phyloP scores from a whole-genome alignment of 108 stramenopile genomes.

The Pseudonitzschia multiseries region DNA sequence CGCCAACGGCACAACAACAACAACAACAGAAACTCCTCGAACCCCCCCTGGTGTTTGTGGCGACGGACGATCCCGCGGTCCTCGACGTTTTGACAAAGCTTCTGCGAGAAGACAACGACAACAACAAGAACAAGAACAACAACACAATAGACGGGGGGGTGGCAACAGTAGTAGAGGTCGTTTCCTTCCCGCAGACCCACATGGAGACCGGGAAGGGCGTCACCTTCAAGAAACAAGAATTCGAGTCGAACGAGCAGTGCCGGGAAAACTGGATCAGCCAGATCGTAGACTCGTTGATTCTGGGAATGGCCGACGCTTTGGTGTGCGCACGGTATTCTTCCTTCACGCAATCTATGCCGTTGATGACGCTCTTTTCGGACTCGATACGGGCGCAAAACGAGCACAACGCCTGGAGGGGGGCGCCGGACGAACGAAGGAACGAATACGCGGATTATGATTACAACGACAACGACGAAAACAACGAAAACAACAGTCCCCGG shows the following conservation, averaged over 20 bases:
- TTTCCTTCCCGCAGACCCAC: constrained; percentile 12
- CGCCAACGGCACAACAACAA: no score
- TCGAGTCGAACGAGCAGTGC: constrained; percentile 9
- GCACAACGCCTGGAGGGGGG: background rate
- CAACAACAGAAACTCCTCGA: no score
- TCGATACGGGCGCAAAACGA: background rate
- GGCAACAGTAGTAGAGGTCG: constrained; percentile 17
- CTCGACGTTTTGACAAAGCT: background rate
- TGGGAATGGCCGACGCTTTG: constrained; percentile 45
- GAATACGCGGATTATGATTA: no score
- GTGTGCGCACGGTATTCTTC: constrained; percentile 40
- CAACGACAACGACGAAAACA: background rate
- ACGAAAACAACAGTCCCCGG: background rate
- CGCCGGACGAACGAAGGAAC: no score
- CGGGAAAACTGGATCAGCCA: constrained; percentile 21
- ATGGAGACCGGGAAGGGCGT: constrained; percentile 16
- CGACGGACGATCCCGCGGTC: constrained; percentile 23
- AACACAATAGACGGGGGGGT: no score
- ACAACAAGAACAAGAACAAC: no score
- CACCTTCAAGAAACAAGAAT: background rate
- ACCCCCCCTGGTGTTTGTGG: constrained; percentile 49
- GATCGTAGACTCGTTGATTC: constrained; percentile 47
- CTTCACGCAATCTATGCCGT: constrained; percentile 56
- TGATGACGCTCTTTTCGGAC: constrained; percentile 23
- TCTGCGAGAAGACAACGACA: no score